Evolutionary conservation across 2,329 filamentous ascomycete species (phyloP).

Genomic region (Sporothrix mexicana): DNA sequence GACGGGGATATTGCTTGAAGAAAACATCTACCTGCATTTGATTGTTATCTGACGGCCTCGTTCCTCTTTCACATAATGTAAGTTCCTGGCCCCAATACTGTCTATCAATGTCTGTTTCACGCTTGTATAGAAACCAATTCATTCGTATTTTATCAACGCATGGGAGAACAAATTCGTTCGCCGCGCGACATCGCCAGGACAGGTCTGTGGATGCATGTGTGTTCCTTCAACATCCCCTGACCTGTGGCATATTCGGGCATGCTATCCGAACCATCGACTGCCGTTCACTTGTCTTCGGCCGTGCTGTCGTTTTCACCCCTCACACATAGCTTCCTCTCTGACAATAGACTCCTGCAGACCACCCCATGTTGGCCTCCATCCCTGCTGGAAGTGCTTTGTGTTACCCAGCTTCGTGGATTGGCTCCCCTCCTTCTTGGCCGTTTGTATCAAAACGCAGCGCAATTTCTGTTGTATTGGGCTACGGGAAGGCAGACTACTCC

Average conservation of each 20-base stretch:
- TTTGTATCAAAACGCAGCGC: too few species aligned
- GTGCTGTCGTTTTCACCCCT: not conserved
- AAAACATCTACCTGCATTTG: not conserved
- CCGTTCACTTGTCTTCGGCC: not conserved
- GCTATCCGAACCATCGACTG: not conserved
- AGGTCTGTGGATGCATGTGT: not conserved
- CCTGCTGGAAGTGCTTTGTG: too few species aligned
- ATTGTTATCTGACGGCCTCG: not conserved
- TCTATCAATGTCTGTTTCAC: too few species aligned
- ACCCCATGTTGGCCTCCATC: too few species aligned
- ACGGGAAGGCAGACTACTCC: too few species aligned
- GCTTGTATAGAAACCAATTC: too few species aligned
- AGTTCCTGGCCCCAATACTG: too few species aligned
- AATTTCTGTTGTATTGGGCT: too few species aligned
- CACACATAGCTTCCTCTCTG: not conserved
- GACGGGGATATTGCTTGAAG: not conserved
- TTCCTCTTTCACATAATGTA: not conserved
- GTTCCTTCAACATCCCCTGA: not conserved
- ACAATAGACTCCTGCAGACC: not conserved
- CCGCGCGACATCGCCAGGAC: too few species aligned
- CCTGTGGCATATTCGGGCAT: not conserved
- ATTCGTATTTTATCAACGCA: too few species aligned
- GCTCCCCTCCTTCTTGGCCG: too few species aligned
- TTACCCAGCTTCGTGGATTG: too few species aligned
- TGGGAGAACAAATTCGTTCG: not conserved